Base-by-base conservation (phyloP, 208 protist genomes). In the Eutreptiella sp. region DNA sequence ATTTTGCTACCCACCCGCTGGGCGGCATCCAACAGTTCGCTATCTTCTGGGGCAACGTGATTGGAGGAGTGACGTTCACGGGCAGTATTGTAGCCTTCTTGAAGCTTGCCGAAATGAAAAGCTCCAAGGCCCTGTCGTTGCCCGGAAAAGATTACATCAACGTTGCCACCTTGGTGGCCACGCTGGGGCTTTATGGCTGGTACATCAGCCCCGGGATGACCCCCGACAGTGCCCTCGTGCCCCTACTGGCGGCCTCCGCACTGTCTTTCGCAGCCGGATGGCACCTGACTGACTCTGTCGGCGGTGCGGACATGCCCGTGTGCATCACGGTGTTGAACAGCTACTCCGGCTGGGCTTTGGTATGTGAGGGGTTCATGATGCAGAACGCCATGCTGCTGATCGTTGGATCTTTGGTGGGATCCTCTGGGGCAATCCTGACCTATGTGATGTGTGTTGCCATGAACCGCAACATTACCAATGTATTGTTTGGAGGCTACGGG, bases 361-460 rank as follows among this genome's bases (percentile, higher is more conserved):
- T 68, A 19, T 68, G 72, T 16, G 81, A 81, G 39, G 84, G 79
- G 7, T 88, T 92, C 62, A 87, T 92, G 70, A 52, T 93, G 14
- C 52, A 80, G 19, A 84, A 92, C 50, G 32, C 72, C 34, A 46
- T 90, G 4, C 57, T 94, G 14, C 88, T 79, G 23, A 81, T 92
- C 34, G 77, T 86, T 29, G 90, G 90, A 43, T 76, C 88, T 0
- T 66, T 95, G 3, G 81, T 95, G 33, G 90, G 89, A n/a, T 76
- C 63, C 1, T 84, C 70, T 21, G 90, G 90, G 46, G 89, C 85
- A 3, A 94, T 95, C 66, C 71, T 95, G 0, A 81, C 81, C 4
- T 83, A 94, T 41, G 85, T 94, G 46, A 95, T 95, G 90, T 96
- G 90, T 70, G 35, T 24, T 24, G 89, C 84, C 14, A 94, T 94